Conservation (phyloP, 805 yeast genomes). For the Pichia sporocuriosa region DNA sequence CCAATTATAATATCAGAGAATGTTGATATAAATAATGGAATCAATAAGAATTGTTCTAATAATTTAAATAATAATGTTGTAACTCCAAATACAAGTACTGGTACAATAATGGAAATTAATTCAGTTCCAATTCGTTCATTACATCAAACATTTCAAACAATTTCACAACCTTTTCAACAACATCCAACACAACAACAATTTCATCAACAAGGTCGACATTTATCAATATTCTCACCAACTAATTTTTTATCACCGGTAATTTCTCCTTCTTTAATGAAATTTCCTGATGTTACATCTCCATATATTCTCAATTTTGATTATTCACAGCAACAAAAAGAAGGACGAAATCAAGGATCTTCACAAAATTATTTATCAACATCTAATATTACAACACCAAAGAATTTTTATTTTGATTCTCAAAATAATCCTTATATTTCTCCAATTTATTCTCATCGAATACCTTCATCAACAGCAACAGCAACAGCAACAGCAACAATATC, state of each 20-base stretch:
- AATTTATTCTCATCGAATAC: conserved; percentile 5
- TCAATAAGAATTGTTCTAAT: background rate
- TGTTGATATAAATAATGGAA: conserved; percentile 2
- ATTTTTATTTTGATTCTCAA: conserved; percentile 1
- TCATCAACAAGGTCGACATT: conserved; percentile 2
- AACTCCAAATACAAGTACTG: conserved; percentile 6
- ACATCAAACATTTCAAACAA: background rate
- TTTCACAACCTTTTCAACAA: conserved; percentile 1
- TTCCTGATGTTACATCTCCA: background rate
- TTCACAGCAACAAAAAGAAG: background rate
- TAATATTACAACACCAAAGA: conserved; percentile 6
- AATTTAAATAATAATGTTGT: too few species aligned
- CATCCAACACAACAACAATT: conserved; percentile 7
- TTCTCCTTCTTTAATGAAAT: conserved; percentile 2
- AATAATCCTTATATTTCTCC: conserved; percentile 4
- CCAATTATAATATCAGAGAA: conserved; percentile 26
- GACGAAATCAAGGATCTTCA: background rate
- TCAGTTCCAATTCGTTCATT: background rate
- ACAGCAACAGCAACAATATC: background rate
- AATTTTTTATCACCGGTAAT: conserved; percentile 2
- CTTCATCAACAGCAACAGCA: background rate
- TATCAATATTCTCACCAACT: background rate
- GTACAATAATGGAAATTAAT: conserved; percentile 3
- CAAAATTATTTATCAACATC: background rate
- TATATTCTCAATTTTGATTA: background rate